These are phyloP conservation scores for Daedalea quercina DNA, from an alignment of 768 basidiomycete genomes.

Conservation along the genomic window DNA sequence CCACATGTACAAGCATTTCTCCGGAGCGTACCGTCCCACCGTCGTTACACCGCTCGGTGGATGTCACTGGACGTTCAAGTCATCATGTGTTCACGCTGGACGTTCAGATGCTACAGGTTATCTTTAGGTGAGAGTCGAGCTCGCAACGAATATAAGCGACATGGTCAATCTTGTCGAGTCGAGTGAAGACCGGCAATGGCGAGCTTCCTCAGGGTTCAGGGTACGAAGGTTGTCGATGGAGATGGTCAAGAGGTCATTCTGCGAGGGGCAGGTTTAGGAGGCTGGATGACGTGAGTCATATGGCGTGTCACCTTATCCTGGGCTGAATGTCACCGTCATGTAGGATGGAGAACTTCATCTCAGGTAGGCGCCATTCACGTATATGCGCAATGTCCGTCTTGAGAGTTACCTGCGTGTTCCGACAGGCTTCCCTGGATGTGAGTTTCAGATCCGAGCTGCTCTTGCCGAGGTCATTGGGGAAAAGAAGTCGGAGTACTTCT, in stretches of 20 bases:
- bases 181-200: conserved; percentile 20
- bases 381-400: background rate
- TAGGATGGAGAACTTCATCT: conserved; percentile 77
- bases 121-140: background rate
- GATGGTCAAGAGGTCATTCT: conserved; percentile 53
- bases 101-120: background rate
- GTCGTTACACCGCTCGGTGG: background rate
- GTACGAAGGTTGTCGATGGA: conserved; percentile 55
- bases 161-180: background rate
- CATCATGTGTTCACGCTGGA: background rate
- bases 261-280: conserved; percentile 73
- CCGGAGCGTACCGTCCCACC: background rate
- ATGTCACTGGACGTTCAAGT: background rate
- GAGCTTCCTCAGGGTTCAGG: conserved; percentile 49
- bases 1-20: background rate
- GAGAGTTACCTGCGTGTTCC: no score
- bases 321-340: background rate
- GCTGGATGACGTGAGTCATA: conserved; percentile 75
- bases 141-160: background rate
- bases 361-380: conserved; percentile 29
- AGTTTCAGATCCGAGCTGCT: conserved; percentile 69
- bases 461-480: conserved; percentile 59
- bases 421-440: conserved; percentile 62
- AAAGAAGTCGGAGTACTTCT: conserved; percentile 71
- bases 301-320: background rate